A percentile compares a stretch with the other conserved stretches of the same genome.
Conservation (phyloP, 148 eudicot species). For the Rheum nobile region DNA sequence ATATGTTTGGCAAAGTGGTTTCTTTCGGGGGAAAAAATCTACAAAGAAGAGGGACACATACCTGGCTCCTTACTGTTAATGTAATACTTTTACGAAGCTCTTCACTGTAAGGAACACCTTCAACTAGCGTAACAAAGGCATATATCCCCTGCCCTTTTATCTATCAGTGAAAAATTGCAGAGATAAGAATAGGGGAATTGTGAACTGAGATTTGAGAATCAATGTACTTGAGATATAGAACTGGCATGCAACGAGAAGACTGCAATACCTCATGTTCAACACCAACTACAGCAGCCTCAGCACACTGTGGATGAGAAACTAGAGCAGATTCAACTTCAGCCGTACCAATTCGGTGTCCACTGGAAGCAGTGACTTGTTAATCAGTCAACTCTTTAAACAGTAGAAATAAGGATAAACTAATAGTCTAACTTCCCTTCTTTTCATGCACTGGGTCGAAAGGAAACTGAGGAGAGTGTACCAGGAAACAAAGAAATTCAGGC, state of each 20-base stretch:
- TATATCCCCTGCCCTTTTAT: slow-evolving; percentile 96
- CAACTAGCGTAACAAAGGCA: slow-evolving; percentile 90
- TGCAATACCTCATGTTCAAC: slow-evolving; percentile 83
- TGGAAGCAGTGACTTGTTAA: slow-evolving; percentile 12
- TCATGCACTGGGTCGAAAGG: not conserved
- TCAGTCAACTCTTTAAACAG: not conserved
- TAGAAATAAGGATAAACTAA: not conserved
- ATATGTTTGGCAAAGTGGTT: not conserved
- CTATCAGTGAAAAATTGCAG: slow-evolving; percentile 19
- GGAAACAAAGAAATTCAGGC: not conserved
- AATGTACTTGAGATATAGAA: not conserved
- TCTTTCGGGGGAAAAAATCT: not conserved
- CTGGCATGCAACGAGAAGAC: not conserved
- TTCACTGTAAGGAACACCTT: slow-evolving; percentile 87
- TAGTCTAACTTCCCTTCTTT: not conserved
- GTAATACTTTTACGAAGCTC: slow-evolving; percentile 83
- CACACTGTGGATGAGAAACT: slow-evolving; percentile 92
- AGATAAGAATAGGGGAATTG: not conserved
- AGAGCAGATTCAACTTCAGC: slow-evolving; percentile 99
- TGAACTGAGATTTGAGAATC: not conserved
- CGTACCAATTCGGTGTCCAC: slow-evolving; percentile 99
- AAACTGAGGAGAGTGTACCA: not conserved
- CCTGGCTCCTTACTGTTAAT: slow-evolving; percentile 72
- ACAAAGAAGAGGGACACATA: slow-evolving; percentile 7
- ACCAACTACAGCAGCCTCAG: slow-evolving; percentile 99